Evolutionary conservation across 2,329 filamentous ascomycete species (phyloP).

Genomic region (Aureobasidium melanogenum): DNA sequence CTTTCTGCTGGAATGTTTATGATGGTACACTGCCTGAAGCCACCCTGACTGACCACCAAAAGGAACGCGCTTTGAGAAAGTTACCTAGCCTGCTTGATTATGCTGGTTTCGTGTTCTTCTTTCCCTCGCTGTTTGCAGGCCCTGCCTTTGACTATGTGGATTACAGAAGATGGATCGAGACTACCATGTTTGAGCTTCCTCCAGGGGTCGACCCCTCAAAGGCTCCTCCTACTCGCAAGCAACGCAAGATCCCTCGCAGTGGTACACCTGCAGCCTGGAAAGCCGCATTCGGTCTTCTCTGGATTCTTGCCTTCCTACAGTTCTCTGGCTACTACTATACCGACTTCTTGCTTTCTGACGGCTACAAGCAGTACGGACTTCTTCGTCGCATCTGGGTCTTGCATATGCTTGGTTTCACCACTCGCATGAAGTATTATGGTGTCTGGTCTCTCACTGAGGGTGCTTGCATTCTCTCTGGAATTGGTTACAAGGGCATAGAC

Average conservation of each 20-base stretch:
- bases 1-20: conserved; percentile 97
- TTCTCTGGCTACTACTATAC: conserved; percentile 60
- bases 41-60: conserved; percentile 79
- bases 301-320: conserved; percentile 71
- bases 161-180: conserved; percentile 86
- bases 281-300: conserved; percentile 60
- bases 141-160: conserved; percentile 93
- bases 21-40: conserved; percentile 74
- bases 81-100: conserved; percentile 75
- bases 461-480: conserved; percentile 82
- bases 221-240: conserved; percentile 76
- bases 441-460: conserved; percentile 93
- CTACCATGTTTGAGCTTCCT: conserved; percentile 85
- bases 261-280: conserved; percentile 77
- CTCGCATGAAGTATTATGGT: conserved; percentile 90
- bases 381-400: conserved; percentile 66
- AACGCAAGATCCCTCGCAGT: conserved; percentile 85
- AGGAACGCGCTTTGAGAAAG: conserved; percentile 64
- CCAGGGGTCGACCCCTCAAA: conserved; percentile 74
- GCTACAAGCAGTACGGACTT: conserved; percentile 60
- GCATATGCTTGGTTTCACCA: conserved; percentile 73
- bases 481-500: conserved; percentile 92
- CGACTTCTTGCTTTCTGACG: conserved; percentile 53
- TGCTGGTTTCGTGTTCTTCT: conserved; percentile 87
- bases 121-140: conserved; percentile 80